Evolutionary conservation across 1,284 basidiomycete genomes (phyloP).

Genomic region (Mycena sp.): DNA sequence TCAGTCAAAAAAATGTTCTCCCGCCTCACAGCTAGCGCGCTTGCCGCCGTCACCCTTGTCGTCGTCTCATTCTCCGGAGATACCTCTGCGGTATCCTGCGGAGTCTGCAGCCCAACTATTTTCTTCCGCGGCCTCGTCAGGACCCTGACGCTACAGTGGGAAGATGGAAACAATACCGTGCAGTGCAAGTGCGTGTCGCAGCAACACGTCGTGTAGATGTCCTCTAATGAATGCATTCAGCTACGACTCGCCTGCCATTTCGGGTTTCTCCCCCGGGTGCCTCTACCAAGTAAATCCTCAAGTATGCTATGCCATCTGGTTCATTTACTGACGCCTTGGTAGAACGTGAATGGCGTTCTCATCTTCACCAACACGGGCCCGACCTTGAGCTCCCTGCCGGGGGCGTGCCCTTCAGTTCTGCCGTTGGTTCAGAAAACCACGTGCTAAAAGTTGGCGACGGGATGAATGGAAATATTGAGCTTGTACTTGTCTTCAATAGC

Average conservation of each 20-base stretch:
- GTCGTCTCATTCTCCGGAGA: constrained; percentile 2
- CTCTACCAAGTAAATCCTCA: constrained; percentile 10
- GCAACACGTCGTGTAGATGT: not conserved
- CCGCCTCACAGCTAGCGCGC: not conserved
- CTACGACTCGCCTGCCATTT: constrained; percentile 18
- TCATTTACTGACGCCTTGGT: not conserved
- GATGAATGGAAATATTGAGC: no score
- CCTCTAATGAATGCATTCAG: not conserved
- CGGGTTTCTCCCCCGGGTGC: constrained; percentile 10
- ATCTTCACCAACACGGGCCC: constrained; percentile 14
- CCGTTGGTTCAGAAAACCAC: constrained; percentile 7
- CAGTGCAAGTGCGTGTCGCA: constrained; percentile 15
- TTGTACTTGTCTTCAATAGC: no score
- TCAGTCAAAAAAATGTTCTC: not conserved
- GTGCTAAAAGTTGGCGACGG: no score
- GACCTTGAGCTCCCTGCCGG: not conserved
- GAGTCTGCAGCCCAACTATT: constrained; percentile 16
- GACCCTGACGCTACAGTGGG: constrained; percentile 4
- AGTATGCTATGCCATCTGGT: no score
- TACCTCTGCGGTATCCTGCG: constrained; percentile 17
- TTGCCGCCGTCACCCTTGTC: constrained; percentile 2
- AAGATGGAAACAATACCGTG: constrained; percentile 13
- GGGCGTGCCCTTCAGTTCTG: constrained; percentile 2
- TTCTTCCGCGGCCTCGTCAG: constrained; percentile 19
- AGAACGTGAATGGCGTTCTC: constrained; percentile 23